These are phyloP conservation scores for Aquanectria penicillioides DNA, from an alignment of 2,329 filamentous ascomycete genomes.

Conservation along the genomic window DNA sequence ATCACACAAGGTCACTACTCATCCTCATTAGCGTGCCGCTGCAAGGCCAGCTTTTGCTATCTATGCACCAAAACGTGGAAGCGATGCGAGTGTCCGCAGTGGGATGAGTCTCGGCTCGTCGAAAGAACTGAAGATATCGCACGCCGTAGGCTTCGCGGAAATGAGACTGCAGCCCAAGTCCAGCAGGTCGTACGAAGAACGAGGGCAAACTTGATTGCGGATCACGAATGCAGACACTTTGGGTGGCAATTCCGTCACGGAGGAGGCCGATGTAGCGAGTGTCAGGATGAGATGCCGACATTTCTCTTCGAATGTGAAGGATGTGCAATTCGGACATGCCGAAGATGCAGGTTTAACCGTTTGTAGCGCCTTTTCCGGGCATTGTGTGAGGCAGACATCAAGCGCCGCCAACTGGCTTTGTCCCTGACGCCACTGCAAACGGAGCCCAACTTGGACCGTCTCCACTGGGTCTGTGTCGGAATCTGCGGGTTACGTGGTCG, in stretches of 20 bases:
- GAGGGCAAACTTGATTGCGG: slow-evolving; percentile 20
- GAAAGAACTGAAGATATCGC: slow-evolving; percentile 46
- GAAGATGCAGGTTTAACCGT: slow-evolving; percentile 57
- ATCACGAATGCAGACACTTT: slow-evolving; percentile 53
- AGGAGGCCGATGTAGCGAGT: slow-evolving; percentile 54
- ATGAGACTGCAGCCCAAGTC: background rate
- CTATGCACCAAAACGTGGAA: slow-evolving; percentile 56
- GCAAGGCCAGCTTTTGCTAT: slow-evolving; percentile 61
- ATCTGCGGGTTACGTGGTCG: too few relatives aligned
- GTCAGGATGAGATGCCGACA: slow-evolving; percentile 46
- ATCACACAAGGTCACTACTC: background rate
- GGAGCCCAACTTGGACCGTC: too few relatives aligned
- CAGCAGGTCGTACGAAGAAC: background rate
- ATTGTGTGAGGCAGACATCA: background rate
- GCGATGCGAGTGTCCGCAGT: slow-evolving; percentile 49
- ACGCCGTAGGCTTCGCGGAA: slow-evolving; percentile 27
- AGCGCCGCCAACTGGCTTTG: background rate
- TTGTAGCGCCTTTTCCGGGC: background rate
- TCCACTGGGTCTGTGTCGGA: too few relatives aligned
- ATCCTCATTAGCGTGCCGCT: slow-evolving; percentile 52
- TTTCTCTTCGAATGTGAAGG: slow-evolving; percentile 60
- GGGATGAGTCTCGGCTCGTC: slow-evolving; percentile 48
- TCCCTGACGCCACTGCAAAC: background rate
- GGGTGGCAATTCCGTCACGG: slow-evolving; percentile 50
- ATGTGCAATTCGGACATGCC: slow-evolving; percentile 57